Percentiles rank a stretch among this genome's conserved stretches.
Evolutionary conservation across 2,329 filamentous ascomycete genomes (phyloP).

Genomic region (Sarocladium kiliense): DNA sequence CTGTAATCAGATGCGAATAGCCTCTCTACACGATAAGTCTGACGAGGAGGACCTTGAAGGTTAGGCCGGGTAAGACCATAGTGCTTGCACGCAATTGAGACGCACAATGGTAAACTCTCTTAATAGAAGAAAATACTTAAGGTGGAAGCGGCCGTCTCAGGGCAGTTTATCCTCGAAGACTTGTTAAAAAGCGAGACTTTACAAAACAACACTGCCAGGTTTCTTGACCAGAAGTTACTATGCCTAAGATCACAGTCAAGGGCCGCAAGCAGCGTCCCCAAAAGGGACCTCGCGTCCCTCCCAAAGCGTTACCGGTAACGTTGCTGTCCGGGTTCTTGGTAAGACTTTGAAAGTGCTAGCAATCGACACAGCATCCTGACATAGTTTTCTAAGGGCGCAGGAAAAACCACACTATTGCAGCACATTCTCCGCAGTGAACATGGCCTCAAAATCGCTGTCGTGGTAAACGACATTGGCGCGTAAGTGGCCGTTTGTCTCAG

Average conservation of each 20-base stretch:
- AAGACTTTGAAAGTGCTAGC: no score
- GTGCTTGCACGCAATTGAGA: no score
- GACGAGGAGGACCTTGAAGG: constrained; percentile 4
- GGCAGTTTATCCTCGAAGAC: not conserved
- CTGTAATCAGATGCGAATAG: not conserved
- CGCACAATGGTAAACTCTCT: not conserved
- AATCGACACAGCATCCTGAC: no score
- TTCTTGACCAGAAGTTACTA: not conserved
- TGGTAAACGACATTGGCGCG: constrained; percentile 68
- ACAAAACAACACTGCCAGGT: no score
- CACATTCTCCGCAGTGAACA: constrained; percentile 64
- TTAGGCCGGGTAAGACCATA: not conserved
- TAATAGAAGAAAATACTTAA: not conserved
- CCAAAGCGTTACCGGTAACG: constrained; percentile 26
- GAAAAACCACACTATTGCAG: constrained; percentile 66
- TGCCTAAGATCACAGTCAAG: constrained; percentile 1
- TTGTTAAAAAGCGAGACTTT: no score
- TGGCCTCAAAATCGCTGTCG: constrained; percentile 63
- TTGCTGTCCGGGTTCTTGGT: constrained; percentile 30
- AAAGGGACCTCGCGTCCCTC: not conserved
- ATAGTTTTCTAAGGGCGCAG: no score
- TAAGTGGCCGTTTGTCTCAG: constrained; percentile 21
- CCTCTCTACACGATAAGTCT: not conserved
- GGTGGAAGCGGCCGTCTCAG: not conserved
- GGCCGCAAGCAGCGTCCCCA: not conserved